Percentiles rank a stretch among this genome's conserved stretches.
These are phyloP conservation scores for Dysphania ambrosioides DNA, from an alignment of 148 eudicot species.

Conservation along the genomic window DNA sequence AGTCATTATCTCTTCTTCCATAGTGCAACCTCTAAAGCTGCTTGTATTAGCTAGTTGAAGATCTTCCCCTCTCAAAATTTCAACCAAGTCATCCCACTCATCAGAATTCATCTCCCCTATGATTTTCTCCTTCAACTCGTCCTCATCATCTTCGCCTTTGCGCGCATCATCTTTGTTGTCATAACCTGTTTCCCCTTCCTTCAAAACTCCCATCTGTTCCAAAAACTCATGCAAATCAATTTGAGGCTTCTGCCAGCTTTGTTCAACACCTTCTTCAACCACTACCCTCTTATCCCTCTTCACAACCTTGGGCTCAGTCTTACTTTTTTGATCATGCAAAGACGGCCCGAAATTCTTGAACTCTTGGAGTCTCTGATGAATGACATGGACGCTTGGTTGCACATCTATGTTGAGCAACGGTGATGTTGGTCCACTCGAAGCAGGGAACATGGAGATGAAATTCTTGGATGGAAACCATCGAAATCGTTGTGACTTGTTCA, in stretches of 20 bases:
- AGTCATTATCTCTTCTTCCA: conserved; percentile 33
- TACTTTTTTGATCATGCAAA: conserved; percentile 19
- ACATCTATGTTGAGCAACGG: conserved; percentile 64
- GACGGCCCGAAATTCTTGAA: conserved; percentile 50
- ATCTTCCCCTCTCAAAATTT: conserved; percentile 38
- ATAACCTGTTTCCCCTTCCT: conserved; percentile 22
- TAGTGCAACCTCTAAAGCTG: conserved; percentile 32
- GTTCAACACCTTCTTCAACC: conserved; percentile 17
- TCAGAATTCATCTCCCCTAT: conserved; percentile 28
- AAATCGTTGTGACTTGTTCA: conserved; percentile 63
- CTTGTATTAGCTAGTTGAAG: conserved; percentile 29
- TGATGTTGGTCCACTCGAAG: conserved; percentile 23
- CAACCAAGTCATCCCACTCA: conserved; percentile 67
- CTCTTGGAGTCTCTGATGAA: conserved; percentile 81
- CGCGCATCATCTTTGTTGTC: conserved; percentile 1
- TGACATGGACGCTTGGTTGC: conserved; percentile 70
- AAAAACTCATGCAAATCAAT: conserved; percentile 83
- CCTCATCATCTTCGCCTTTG: conserved; percentile 24
- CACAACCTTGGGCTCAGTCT: conserved; percentile 15
- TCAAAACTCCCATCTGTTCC: conserved; percentile 70
- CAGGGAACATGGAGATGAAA: conserved; percentile 41
- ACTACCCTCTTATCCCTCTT: conserved; percentile 10
- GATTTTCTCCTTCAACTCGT: conserved; percentile 18
- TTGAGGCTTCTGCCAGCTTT: conserved; percentile 59
- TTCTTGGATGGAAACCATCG: conserved; percentile 61